Conservation (phyloP, 352 stramenopile species). For the Blastocystis sp. region DNA sequence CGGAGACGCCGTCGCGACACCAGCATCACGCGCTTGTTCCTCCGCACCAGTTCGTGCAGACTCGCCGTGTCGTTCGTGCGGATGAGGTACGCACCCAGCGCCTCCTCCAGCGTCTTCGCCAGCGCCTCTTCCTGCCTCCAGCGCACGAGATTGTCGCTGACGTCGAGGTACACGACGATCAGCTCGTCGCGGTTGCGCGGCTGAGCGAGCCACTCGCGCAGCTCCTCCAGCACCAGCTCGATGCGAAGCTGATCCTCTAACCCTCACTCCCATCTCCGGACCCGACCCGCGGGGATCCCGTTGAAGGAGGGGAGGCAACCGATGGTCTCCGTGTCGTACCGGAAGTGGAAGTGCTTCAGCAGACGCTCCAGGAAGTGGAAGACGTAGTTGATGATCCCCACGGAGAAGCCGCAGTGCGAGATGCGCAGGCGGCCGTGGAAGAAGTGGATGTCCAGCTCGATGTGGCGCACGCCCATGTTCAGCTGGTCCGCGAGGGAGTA, state of each 20-base stretch:
- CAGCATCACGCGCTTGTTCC: conserved; percentile 45
- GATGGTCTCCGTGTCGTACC: conserved; percentile 78
- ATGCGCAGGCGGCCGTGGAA: conserved; percentile 77
- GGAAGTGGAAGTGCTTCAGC: conserved; percentile 78
- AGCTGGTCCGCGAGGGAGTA: conserved; percentile 80
- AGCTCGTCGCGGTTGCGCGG: conserved; percentile 55
- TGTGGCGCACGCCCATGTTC: conserved; percentile 77
- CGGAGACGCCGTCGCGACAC: conserved; percentile 15
- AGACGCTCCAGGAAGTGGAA: conserved; percentile 74
- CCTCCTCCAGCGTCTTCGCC: neutral
- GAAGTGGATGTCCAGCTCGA: conserved; percentile 81
- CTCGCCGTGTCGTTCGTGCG: neutral
- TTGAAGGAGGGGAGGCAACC: conserved; percentile 80
- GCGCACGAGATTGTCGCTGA: conserved; percentile 44
- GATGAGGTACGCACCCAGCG: neutral
- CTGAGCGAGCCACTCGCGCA: conserved; percentile 75
- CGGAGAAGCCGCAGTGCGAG: conserved; percentile 78
- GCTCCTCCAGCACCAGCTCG: conserved; percentile 74
- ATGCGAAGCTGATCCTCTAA: conserved; percentile 75
- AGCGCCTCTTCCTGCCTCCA: conserved; percentile 48
- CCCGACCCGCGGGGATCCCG: conserved; percentile 74
- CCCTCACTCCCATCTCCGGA: neutral
- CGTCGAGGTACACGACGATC: conserved; percentile 41
- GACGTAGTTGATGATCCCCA: conserved; percentile 73
- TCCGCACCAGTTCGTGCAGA: neutral